Percentiles rank a stretch among this genome's conserved stretches.
Evolutionary conservation across 352 stramenopile species (phyloP).

Genomic region (Globisporangium mamillatum): DNA sequence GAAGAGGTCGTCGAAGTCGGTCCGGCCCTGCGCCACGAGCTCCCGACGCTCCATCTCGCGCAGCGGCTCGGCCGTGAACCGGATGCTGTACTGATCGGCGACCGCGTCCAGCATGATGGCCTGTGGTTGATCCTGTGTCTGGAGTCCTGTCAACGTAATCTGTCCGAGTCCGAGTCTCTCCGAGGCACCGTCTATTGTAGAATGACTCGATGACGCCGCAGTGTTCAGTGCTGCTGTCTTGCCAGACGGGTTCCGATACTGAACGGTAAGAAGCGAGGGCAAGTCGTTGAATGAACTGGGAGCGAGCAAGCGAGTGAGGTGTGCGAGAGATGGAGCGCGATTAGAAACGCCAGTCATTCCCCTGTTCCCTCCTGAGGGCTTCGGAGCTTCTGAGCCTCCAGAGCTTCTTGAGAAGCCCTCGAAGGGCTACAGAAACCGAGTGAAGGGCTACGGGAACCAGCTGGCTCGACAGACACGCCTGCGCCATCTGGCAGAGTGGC

Average conservation of each 20-base stretch:
- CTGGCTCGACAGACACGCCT: not conserved
- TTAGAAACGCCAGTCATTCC: not conserved
- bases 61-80: conserved; percentile 30
- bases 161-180: not conserved
- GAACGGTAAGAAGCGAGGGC: not conserved
- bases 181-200: not conserved
- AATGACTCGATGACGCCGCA: not conserved
- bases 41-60: conserved; percentile 35
- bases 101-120: conserved; percentile 1
- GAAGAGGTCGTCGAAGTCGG: conserved; percentile 35
- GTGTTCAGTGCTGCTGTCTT: not conserved
- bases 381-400: not conserved
- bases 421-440: not conserved
- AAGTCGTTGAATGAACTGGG: not conserved
- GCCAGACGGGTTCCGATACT: not conserved
- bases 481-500: not conserved
- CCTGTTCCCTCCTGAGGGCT: not conserved
- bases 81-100: conserved; percentile 25
- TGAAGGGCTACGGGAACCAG: not conserved
- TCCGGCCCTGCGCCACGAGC: conserved; percentile 33
- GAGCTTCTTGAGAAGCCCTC: not conserved
- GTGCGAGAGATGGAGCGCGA: not conserved
- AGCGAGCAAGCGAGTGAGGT: not conserved
- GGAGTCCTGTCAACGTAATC: not conserved
- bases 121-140: not conserved